A percentile compares a stretch with the other conserved stretches of the same genome.
Evolutionary conservation across 2,329 filamentous ascomycete species (phyloP).

Genomic region (Cercospora beticola): DNA sequence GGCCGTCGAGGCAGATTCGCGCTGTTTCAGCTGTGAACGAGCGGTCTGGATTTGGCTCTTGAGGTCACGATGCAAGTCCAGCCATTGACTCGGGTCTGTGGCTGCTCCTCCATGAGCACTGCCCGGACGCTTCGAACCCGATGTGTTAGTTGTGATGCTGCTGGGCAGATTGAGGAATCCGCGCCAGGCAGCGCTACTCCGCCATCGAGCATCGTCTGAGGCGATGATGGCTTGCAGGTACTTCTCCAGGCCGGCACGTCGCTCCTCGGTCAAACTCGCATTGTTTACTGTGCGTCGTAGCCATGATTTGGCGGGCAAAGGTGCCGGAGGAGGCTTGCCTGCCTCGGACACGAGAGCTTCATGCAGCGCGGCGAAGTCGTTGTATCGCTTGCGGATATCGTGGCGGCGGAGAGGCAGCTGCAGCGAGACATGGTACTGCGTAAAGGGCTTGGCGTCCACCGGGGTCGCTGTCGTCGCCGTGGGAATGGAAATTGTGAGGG

Average conservation of each 20-base stretch:
- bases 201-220: constrained; percentile 72
- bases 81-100: constrained; percentile 62
- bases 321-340: constrained; percentile 62
- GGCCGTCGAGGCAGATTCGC: constrained; percentile 62
- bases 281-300: constrained; percentile 70
- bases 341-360: constrained; percentile 59
- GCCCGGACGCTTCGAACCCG: constrained; percentile 16
- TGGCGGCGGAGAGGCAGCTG: constrained; percentile 74
- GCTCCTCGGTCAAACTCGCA: constrained; percentile 66
- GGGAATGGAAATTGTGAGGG: constrained; percentile 49
- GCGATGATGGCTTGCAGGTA: constrained; percentile 73
- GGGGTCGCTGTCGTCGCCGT: constrained; percentile 51
- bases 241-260: constrained; percentile 65
- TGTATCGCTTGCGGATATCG: constrained; percentile 78
- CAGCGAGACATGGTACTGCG: constrained; percentile 75
- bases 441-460: constrained; percentile 64
- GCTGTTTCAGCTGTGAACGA: constrained; percentile 62
- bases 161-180: constrained; percentile 70
- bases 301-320: constrained; percentile 74
- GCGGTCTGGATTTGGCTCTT: constrained; percentile 70
- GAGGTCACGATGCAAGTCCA: constrained; percentile 73
- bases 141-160: constrained; percentile 40
- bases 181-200: constrained; percentile 70
- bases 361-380: constrained; percentile 71
- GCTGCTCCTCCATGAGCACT: constrained; percentile 40